Evolutionary conservation across 2,329 filamentous ascomycete species (phyloP), one percentile per base, ranked within the genome.

Genomic region (Aspergillus sp.): DNA sequence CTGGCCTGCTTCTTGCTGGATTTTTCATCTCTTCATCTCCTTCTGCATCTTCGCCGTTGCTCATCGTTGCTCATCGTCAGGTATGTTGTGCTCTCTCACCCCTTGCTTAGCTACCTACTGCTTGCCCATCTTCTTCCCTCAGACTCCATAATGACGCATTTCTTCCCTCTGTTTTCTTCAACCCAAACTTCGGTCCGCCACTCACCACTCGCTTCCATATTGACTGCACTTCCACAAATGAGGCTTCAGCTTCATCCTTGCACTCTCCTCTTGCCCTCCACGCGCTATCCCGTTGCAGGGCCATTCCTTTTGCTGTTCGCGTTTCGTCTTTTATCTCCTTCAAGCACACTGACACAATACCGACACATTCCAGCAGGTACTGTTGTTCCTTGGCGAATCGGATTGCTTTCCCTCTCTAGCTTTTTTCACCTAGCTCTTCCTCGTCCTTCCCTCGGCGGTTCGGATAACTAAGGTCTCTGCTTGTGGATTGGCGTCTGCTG

Each of bases 71-170:
- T 48, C 26, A 10, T 9, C 35, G 27, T 47, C 38, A 39, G 36
- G 36, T 39, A 39, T 39, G 19, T 29, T 28, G 8, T 26, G 47
- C 29, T 43, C 29, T 29, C 30, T 42, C 42, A 44, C 45, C 42
- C 41, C 43, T 45, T 38, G 42, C 36, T 45, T 40, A 28, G 30
- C 30, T 9, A 32, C 30, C 8, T 2, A 6, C 30, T 32, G 30
- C 30, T 32, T 9, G 30, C 30, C 30, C 36, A 45, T 35, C 19
- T 41, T 26, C 36, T 9, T 9, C 28, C 33, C 26, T 9, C 33
- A 49, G 53, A 53, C 56, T 53, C 56, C 56, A 60, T 61, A 57
- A 66, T 66, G 63, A 66, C 63, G 63, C 63, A 66, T 64, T 61
- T 54, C 55, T 59, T 52, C 53, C 54, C 52, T 45, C 44, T 9